Conservation (phyloP, 129 eudicot species). For the Flaveria brownii region DNA sequence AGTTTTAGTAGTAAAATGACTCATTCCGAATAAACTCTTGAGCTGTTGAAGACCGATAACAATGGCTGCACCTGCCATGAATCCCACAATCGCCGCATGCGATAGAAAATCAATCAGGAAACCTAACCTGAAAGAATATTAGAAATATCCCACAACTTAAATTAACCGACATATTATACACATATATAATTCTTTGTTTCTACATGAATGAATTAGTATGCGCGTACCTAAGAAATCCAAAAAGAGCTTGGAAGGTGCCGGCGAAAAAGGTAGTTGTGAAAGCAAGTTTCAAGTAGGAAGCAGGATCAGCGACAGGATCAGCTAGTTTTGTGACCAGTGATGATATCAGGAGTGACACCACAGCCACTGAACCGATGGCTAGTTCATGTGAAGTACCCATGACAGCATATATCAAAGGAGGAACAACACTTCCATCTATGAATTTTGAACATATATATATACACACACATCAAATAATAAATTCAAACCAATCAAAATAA, state of each 20-base stretch:
- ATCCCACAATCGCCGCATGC: conserved; percentile 83
- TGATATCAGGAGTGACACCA: conserved; percentile 60
- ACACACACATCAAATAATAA: background rate
- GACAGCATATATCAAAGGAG: conserved; percentile 67
- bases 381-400: conserved; percentile 78
- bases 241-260: conserved; percentile 59
- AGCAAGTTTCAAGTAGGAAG: conserved; percentile 47
- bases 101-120: conserved; percentile 77
- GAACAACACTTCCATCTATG: conserved; percentile 69
- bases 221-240: conserved; percentile 65
- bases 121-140: conserved; percentile 52
- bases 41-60: conserved; percentile 76
- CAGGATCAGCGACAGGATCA: conserved; percentile 52
- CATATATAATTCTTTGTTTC: too few relatives aligned
- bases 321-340: conserved; percentile 43
- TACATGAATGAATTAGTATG: background rate
- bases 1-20: conserved; percentile 58
- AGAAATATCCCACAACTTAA: too few relatives aligned
- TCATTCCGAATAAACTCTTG: conserved; percentile 59
- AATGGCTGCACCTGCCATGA: conserved; percentile 88
- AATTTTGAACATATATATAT: background rate
- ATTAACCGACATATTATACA: too few relatives aligned
- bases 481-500: background rate
- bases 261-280: conserved; percentile 67
- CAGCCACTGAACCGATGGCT: conserved; percentile 80